A percentile compares a stretch with the other conserved stretches of the same genome.
These are phyloP conservation scores for Leucaena leucocephala DNA, from an alignment of 306 rosid species.

Conservation along the genomic window DNA sequence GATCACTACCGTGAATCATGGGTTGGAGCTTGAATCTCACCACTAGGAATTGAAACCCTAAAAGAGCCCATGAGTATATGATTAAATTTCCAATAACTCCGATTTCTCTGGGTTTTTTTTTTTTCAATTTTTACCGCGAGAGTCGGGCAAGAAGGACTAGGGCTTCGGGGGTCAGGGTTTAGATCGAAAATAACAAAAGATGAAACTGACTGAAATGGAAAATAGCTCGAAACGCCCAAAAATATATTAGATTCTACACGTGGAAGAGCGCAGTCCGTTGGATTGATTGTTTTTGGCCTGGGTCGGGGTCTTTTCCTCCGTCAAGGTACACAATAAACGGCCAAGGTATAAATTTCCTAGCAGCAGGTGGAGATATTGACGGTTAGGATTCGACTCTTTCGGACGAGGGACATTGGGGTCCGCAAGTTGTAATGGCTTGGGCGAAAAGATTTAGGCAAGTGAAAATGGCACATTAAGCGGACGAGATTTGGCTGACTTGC, in stretches of 20 bases:
- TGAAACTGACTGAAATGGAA: not conserved
- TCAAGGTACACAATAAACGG: not conserved
- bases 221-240: not conserved
- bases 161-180: slow-evolving; percentile 51
- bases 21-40: slow-evolving; percentile 55
- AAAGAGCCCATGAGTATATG: slow-evolving; percentile 36
- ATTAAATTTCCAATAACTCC: slow-evolving; percentile 42
- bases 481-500: too few species aligned
- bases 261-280: not conserved
- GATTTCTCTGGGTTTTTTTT: not conserved
- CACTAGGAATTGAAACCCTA: slow-evolving; percentile 65
- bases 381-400: not conserved
- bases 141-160: slow-evolving; percentile 60
- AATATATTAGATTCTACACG: slow-evolving; percentile 31
- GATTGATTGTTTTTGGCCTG: slow-evolving; percentile 22
- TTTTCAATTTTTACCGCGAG: slow-evolving; percentile 43
- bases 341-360: not conserved
- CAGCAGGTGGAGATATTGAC: not conserved
- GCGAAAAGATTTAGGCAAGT: not conserved
- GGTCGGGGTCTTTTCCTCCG: not conserved
- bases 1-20: slow-evolving; percentile 49
- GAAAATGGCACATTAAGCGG: too few species aligned
- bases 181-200: slow-evolving; percentile 53
- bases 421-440: not conserved
- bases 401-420: not conserved